phyloP scores from a whole-genome alignment of 176 grass and related monocot species.

The Zizania latifolia region DNA sequence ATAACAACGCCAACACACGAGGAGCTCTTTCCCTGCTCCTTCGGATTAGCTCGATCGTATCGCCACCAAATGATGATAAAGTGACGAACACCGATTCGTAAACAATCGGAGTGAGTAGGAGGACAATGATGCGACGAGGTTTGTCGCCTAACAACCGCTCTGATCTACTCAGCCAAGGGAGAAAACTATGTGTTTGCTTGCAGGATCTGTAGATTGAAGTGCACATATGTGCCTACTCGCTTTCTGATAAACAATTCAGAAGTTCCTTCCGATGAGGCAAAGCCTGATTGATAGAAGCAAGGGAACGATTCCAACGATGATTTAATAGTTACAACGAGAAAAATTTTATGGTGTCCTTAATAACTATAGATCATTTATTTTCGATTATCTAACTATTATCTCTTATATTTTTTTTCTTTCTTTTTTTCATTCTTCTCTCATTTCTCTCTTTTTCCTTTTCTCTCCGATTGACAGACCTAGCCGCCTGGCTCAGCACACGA shows the following conservation, averaged over 20 bases:
- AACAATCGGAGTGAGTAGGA: slow-evolving; percentile 24
- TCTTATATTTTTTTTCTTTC: too few species aligned
- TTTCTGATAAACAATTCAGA: background rate
- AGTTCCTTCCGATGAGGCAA: background rate
- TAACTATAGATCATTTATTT: too few species aligned
- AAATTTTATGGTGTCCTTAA: too few species aligned
- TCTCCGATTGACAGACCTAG: too few species aligned
- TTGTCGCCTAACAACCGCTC: slow-evolving; percentile 19
- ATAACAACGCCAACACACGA: slow-evolving; percentile 10
- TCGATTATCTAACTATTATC: too few species aligned
- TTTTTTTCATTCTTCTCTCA: too few species aligned
- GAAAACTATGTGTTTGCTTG: background rate
- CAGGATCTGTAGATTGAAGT: background rate
- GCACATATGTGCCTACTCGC: background rate
- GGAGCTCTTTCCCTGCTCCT: slow-evolving; percentile 26
- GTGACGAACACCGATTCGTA: background rate
- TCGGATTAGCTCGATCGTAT: slow-evolving; percentile 32
- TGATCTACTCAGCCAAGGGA: background rate
- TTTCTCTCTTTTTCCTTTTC: too few species aligned
- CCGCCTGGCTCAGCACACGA: too few species aligned
- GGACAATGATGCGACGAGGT: slow-evolving; percentile 12
- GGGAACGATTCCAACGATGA: background rate
- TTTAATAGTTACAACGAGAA: background rate
- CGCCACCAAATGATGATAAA: slow-evolving; percentile 20
- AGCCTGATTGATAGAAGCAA: background rate